These are phyloP conservation scores for Verbascum thapsus DNA, from an alignment of 257 asterid species.

Conservation along the genomic window DNA sequence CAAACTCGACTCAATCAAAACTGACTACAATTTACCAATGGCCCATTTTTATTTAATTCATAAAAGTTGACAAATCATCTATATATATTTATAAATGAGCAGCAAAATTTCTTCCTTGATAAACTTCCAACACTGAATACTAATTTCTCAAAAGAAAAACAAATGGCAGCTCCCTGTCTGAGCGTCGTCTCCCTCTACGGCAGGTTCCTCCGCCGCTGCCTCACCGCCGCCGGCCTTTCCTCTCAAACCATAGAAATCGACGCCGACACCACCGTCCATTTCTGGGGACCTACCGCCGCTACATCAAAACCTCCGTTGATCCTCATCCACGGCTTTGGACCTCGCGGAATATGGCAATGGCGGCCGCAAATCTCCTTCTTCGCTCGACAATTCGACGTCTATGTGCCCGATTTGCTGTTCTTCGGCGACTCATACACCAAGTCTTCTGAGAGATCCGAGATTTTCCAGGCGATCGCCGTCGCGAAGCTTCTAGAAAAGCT, in stretches of 20 bases:
- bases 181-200: constrained; percentile 66
- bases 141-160: too few relatives aligned
- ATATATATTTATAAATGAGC: too few relatives aligned
- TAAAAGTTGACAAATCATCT: too few relatives aligned
- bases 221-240: constrained; percentile 67
- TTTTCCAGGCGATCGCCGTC: constrained; percentile 70
- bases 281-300: constrained; percentile 65
- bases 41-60: too few relatives aligned
- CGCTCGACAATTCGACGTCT: constrained; percentile 51
- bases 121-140: too few relatives aligned
- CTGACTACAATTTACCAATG: too few relatives aligned
- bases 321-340: constrained; percentile 87
- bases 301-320: constrained; percentile 52
- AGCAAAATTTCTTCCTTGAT: too few relatives aligned
- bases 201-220: constrained; percentile 61
- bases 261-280: constrained; percentile 56
- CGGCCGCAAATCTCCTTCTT: constrained; percentile 56
- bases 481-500: constrained; percentile 52
- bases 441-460: constrained; percentile 60
- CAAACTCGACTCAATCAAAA: too few relatives aligned
- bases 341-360: constrained; percentile 88
- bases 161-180: constrained; percentile 51
- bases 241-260: constrained; percentile 53
- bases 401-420: constrained; percentile 71
- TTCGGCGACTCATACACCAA: constrained; percentile 67